phyloP scores from a whole-genome alignment of 2,329 filamentous ascomycete genomes.

The Penicillium freii region DNA sequence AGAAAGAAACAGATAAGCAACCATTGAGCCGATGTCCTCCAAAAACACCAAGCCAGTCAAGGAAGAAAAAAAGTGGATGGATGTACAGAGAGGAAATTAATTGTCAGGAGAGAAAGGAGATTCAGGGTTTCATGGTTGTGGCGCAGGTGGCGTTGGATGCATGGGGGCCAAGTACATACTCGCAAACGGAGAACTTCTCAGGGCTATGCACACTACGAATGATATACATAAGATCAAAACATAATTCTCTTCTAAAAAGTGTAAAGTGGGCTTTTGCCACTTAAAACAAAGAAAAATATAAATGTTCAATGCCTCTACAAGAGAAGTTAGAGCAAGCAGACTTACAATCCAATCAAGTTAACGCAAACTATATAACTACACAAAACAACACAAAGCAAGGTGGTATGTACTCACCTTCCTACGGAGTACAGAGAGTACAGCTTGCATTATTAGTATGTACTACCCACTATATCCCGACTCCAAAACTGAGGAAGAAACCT shows the following conservation, averaged over 20 bases:
- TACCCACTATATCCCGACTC: background rate
- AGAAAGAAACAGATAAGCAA: conserved; percentile 14
- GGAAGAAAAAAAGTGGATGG: conserved; percentile 15
- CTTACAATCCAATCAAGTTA: background rate
- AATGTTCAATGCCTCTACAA: background rate
- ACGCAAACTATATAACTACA: background rate
- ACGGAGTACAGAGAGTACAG: background rate
- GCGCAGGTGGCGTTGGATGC: conserved; percentile 25
- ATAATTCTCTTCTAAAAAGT: background rate
- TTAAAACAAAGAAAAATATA: background rate
- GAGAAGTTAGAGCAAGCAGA: background rate
- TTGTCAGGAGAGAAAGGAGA: conserved; percentile 23
- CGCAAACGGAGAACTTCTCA: background rate
- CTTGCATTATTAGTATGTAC: background rate
- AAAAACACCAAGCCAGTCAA: conserved; percentile 27
- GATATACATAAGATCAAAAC: background rate
- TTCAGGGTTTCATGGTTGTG: conserved; percentile 22
- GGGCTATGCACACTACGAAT: background rate
- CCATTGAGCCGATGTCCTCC: conserved; percentile 27
- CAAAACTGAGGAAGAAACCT: background rate
- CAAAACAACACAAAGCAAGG: background rate
- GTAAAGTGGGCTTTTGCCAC: background rate
- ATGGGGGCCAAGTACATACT: background rate
- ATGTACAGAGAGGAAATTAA: conserved; percentile 14
- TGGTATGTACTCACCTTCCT: too few relatives aligned